Base-by-base conservation (phyloP, 768 basidiomycete genomes). In the Lactarius pseudohatsudake region DNA sequence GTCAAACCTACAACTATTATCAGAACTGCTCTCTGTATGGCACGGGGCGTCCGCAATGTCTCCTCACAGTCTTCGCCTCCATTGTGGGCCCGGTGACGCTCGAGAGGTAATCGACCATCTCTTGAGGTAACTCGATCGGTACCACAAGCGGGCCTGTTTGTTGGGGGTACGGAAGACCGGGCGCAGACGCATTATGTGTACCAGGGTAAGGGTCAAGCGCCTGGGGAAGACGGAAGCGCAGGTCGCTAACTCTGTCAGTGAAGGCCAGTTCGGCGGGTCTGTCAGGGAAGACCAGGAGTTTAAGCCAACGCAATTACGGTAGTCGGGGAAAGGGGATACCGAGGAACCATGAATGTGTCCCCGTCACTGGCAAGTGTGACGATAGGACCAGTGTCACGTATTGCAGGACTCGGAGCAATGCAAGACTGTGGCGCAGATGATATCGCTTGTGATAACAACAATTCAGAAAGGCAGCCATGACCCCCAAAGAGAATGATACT, bases 161-260 rank as follows among this genome's bases (percentile, higher is more conserved):
- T 50, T 75, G 74, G 28, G 13, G 69, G 56, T 74, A 75, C 10
- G 71, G 32, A 47, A 36, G 56, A 2, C 74, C 74, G 57, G 70
- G 74, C 7, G 61, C 22, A 4, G 59, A 67, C 7, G 64, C 68
- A n/a, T 58, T 50, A 13, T 74, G 64, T 22, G 18, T 54, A 7
- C 69, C 73, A 1, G 38, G 54, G 45, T 72, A 70, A 4, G 67
- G 50, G 7, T 22, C 40, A n/a, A 36, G 61, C 11, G 65, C 20
- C 20, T 70, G 57, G 5, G 81, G 80, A 22, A 71, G 74, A 30
- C 69, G 75, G 65, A 81, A 82, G 1, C 80, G 79, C 2, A 76
- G 71, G 20, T 78, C 71, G 10, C 74, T 73, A 3, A 75, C 69
- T 18, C 78, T 80, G 40, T 34, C 5, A 55, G 38, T n/a, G 45